These are phyloP conservation scores for Ilex asprella DNA, from an alignment of 257 asterid genomes.

Conservation along the genomic window DNA sequence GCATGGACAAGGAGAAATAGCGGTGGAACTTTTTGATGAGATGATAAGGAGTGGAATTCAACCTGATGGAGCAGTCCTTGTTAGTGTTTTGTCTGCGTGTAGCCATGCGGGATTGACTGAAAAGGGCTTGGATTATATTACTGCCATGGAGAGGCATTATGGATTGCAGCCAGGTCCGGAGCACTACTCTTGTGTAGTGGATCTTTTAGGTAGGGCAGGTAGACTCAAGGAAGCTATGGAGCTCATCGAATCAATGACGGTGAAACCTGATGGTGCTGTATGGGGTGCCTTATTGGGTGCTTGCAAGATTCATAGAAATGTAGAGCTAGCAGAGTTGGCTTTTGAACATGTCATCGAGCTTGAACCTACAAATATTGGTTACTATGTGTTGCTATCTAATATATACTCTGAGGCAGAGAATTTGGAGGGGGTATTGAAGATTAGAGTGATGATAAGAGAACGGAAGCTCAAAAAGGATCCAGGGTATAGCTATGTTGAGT, in stretches of 20 bases:
- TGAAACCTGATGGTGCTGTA: slow-evolving; percentile 78
- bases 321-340: slow-evolving; percentile 68
- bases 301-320: slow-evolving; percentile 80
- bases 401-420: slow-evolving; percentile 46
- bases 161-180: slow-evolving; percentile 46
- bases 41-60: slow-evolving; percentile 51
- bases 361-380: slow-evolving; percentile 78
- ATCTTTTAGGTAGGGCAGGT: slow-evolving; percentile 86
- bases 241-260: slow-evolving; percentile 55
- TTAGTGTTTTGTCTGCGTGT: slow-evolving; percentile 68
- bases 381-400: slow-evolving; percentile 69
- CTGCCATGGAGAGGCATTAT: slow-evolving; percentile 51
- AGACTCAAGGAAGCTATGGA: slow-evolving; percentile 48
- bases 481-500: slow-evolving; percentile 73
- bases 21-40: slow-evolving; percentile 66
- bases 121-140: slow-evolving; percentile 59
- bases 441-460: slow-evolving; percentile 69
- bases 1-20: slow-evolving; percentile 69
- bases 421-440: slow-evolving; percentile 50
- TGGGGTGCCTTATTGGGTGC: slow-evolving; percentile 98
- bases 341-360: slow-evolving; percentile 58
- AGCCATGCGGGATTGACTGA: slow-evolving; percentile 83
- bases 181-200: slow-evolving; percentile 82
- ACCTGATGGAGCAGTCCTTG: slow-evolving; percentile 68
- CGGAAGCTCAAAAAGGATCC: slow-evolving; percentile 72